Conservation (phyloP, 352 stramenopile genomes). For the Blastocystis sp. region DNA sequence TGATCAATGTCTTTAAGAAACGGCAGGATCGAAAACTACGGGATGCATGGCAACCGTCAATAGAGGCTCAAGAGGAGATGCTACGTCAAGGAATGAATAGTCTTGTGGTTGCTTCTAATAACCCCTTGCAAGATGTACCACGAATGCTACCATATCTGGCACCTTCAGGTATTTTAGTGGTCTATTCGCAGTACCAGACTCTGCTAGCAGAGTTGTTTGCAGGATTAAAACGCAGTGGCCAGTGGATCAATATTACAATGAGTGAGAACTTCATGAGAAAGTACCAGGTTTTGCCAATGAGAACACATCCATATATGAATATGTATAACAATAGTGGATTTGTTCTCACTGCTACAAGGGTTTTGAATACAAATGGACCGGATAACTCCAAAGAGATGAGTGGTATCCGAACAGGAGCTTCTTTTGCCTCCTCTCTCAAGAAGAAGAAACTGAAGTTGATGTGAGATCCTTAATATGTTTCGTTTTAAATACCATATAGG, state of each 20-base stretch:
- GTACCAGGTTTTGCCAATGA: slow-evolving; percentile 61
- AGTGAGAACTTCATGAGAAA: slow-evolving; percentile 61
- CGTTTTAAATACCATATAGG: not conserved
- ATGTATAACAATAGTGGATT: slow-evolving; percentile 61
- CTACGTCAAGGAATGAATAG: slow-evolving; percentile 14
- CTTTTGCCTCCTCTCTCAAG: not conserved
- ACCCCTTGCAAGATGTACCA: slow-evolving; percentile 54
- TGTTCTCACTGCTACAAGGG: slow-evolving; percentile 32
- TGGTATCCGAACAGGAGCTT: slow-evolving; percentile 39
- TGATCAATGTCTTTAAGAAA: slow-evolving; percentile 38
- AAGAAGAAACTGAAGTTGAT: slow-evolving; percentile 54
- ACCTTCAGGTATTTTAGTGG: slow-evolving; percentile 40
- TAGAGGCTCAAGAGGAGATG: slow-evolving; percentile 24
- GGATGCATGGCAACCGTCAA: slow-evolving; percentile 32
- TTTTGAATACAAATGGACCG: slow-evolving; percentile 24
- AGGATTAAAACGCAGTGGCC: slow-evolving; percentile 41
- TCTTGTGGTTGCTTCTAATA: slow-evolving; percentile 55
- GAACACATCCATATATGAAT: slow-evolving; percentile 63
- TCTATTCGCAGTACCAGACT: slow-evolving; percentile 54
- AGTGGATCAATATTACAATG: slow-evolving; percentile 55
- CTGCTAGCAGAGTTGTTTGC: slow-evolving; percentile 53
- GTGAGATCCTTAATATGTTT: not conserved
- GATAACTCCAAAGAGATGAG: not conserved
- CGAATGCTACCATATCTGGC: slow-evolving; percentile 31
- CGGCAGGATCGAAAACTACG: slow-evolving; percentile 1